Percentiles rank a stretch among this genome's conserved stretches.
phyloP scores from a whole-genome alignment of 192 early-diverging fungal genomes.

The Umbelopsis sp. region DNA sequence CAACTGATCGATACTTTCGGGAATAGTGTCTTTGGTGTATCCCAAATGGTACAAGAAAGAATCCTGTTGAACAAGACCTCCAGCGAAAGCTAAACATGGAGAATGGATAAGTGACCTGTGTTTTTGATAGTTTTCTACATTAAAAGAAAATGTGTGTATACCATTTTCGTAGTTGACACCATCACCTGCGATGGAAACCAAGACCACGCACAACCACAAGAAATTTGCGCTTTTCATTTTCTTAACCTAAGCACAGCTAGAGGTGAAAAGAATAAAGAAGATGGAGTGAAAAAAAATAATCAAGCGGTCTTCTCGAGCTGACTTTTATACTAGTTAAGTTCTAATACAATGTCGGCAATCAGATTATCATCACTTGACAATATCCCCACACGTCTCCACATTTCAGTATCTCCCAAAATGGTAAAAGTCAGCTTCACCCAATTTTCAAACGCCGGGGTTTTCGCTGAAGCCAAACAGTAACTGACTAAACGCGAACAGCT shows the following conservation, averaged over 20 bases:
- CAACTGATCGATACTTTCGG: background rate
- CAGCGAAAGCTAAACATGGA: background rate
- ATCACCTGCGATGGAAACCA: slow-evolving; percentile 19
- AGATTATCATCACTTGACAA: background rate
- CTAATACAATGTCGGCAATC: background rate
- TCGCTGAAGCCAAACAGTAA: no score
- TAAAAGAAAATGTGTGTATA: background rate
- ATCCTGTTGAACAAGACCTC: slow-evolving; percentile 16
- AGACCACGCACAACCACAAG: slow-evolving; percentile 2
- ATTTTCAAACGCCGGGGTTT: background rate
- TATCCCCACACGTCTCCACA: slow-evolving; percentile 8
- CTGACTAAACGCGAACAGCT: no score
- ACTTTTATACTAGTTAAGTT: background rate
- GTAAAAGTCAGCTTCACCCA: background rate
- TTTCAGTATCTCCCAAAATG: background rate
- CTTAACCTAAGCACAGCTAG: background rate
- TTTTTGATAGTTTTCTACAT: no score
- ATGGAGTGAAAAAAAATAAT: background rate
- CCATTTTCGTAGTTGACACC: slow-evolving; percentile 23
- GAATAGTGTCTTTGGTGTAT: background rate
- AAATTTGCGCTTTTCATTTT: slow-evolving; percentile 14
- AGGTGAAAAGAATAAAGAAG: background rate
- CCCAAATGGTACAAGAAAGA: slow-evolving; percentile 17
- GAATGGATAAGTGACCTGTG: background rate
- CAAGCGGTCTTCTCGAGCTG: background rate